Base-by-base conservation (phyloP, 2,329 filamentous ascomycete species). In the Colletotrichum echinochloae region DNA sequence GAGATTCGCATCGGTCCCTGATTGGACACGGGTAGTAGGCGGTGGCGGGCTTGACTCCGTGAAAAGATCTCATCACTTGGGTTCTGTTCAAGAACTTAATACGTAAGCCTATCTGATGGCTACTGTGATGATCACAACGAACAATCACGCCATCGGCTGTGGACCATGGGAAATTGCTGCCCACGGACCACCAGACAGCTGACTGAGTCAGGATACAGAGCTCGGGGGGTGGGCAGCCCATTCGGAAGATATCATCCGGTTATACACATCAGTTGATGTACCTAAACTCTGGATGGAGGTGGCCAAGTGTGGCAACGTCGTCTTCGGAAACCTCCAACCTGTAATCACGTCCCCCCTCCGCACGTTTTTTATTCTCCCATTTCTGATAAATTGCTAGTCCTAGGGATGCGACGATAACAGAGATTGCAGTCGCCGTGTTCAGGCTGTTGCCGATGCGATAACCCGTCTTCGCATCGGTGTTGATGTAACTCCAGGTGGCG, bases 401-500 rank as follows among this genome's bases (percentile, higher is more conserved):
- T 26, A 77, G 41, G 12, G 76, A 72, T 0, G 74, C 73, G 14
- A 76, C 37, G 16, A 76, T 72, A 20, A 76, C 76, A 2, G 76
- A 74, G 1, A 69, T 71, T 9, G 75, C 76, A 0, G 76, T 76
- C 1, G 75, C 75, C 4, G 74, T 74, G 67, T 76, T 77, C 0
- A 77, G 56, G 33, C 65, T 73, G 51, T 77, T 76, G 20, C 76
- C 75, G 23, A 76, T 76, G 6, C 74, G 73, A 61, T 76, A 77
- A 0, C 74, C 74, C 2, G 74, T 75, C 51, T 71, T 73, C 12
- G 75, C 75, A 26, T 77, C 76, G 9, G 75, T 77, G 54, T 75
- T 76, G 66, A 76, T 76, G 37, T 77, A 77, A 44, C 75, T 76
- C 76, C 75, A 76, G 3, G 75, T 77, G 14, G 76, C 76, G 16